These are phyloP conservation scores for Xanthoconium stramineum DNA, from an alignment of 768 basidiomycete genomes.

Conservation along the genomic window DNA sequence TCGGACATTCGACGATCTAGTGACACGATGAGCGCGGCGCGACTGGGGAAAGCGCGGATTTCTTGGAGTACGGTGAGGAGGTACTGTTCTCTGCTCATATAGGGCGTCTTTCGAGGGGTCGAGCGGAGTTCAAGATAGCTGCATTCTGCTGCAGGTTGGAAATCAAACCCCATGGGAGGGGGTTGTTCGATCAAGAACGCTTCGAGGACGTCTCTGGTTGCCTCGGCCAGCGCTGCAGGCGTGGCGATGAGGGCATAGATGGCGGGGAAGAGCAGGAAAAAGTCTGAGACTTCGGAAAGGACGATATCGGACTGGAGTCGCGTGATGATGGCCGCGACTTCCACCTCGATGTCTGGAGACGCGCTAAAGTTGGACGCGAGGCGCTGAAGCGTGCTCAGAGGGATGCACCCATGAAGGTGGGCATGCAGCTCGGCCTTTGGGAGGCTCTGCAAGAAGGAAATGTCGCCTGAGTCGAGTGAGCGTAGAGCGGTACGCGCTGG, in stretches of 20 bases:
- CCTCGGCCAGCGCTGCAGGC: slow-evolving; percentile 48
- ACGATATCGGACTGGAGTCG: slow-evolving; percentile 37
- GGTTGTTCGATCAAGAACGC: slow-evolving; percentile 46
- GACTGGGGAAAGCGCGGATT: slow-evolving; percentile 52
- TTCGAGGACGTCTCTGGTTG: slow-evolving; percentile 61
- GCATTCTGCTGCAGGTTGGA: slow-evolving; percentile 47
- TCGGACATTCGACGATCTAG: slow-evolving; percentile 69
- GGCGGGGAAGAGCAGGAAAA: slow-evolving; percentile 72
- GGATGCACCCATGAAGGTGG: slow-evolving; percentile 83
- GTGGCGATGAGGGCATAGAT: slow-evolving; percentile 77
- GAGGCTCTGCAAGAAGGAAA: slow-evolving; percentile 56
- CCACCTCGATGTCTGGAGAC: slow-evolving; percentile 25
- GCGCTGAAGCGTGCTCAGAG: slow-evolving; percentile 56
- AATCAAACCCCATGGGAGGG: slow-evolving; percentile 30
- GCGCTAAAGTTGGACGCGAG: slow-evolving; percentile 47
- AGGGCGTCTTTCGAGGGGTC: slow-evolving; percentile 58
- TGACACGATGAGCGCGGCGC: slow-evolving; percentile 66
- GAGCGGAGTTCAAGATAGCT: slow-evolving; percentile 81
- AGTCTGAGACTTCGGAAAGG: slow-evolving; percentile 61
- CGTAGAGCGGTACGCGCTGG: slow-evolving; percentile 48
- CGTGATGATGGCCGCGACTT: slow-evolving; percentile 44
- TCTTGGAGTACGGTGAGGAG: slow-evolving; percentile 63
- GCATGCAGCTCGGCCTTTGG: slow-evolving; percentile 87
- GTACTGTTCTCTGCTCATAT: slow-evolving; percentile 62
- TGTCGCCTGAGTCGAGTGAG: slow-evolving; percentile 48